Conservation (phyloP, 2,329 filamentous ascomycete species). For the Colletotrichum lentis region DNA sequence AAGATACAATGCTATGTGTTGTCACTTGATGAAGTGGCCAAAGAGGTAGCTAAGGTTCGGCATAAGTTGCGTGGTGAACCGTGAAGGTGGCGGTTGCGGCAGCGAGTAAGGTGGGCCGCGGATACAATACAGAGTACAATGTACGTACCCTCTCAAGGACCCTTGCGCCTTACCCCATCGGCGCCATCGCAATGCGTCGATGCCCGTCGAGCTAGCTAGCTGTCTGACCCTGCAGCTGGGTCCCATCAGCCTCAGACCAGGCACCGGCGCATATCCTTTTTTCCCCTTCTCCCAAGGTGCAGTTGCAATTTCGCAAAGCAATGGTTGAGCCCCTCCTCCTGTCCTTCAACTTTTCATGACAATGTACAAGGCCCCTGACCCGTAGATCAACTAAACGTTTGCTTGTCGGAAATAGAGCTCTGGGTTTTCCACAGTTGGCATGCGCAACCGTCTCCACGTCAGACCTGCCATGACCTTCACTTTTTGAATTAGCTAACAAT, state of each 20-base stretch:
- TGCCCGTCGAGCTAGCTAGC: neutral
- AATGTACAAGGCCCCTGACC: neutral
- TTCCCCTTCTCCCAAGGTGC: neutral
- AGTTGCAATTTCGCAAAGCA: neutral
- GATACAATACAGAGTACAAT: no score
- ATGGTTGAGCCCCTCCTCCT: neutral
- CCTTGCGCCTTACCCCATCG: neutral
- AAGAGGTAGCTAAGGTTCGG: neutral
- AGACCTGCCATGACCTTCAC: conserved; percentile 9
- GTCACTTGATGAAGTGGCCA: neutral
- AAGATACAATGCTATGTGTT: neutral
- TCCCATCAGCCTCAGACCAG: neutral
- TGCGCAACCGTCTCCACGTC: neutral
- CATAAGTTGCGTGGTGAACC: no score
- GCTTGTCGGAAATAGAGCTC: neutral
- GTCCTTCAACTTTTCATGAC: neutral
- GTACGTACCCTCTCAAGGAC: neutral
- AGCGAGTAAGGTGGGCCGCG: neutral
- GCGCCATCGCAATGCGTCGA: neutral
- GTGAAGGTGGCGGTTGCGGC: no score
- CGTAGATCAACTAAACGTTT: neutral
- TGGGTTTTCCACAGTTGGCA: neutral
- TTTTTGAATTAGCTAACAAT: conserved; percentile 7
- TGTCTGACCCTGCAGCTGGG: neutral
- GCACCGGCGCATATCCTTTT: neutral